phyloP scores from a whole-genome alignment of 768 basidiomycete genomes.

The Leccinum subtestaceum region DNA sequence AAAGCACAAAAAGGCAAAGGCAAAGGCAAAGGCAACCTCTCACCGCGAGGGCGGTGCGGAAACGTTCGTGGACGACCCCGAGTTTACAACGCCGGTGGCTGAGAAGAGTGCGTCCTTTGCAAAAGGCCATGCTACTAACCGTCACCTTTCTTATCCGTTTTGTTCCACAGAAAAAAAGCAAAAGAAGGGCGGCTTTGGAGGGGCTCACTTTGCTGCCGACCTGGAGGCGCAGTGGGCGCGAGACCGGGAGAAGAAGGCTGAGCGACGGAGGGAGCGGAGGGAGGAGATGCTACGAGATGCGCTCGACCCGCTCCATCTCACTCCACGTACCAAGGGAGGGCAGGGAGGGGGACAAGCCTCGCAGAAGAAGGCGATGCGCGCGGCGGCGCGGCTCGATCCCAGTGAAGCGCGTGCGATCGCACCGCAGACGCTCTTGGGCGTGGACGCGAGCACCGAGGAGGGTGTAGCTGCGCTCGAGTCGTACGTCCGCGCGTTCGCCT shows the following conservation, averaged over 20 bases:
- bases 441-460: slow-evolving; percentile 37
- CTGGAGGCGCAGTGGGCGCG: slow-evolving; percentile 72
- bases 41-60: slow-evolving; percentile 13
- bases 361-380: slow-evolving; percentile 53
- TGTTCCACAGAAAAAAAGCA: slow-evolving; percentile 31
- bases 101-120: slow-evolving; percentile 45
- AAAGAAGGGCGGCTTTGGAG: slow-evolving; percentile 10
- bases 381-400: slow-evolving; percentile 50
- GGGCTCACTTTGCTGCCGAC: slow-evolving; percentile 45
- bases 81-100: slow-evolving; percentile 19
- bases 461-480: slow-evolving; percentile 50
- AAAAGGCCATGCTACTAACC: neutral
- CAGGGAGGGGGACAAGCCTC: neutral
- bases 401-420: slow-evolving; percentile 28
- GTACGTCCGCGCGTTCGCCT: slow-evolving; percentile 69
- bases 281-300: slow-evolving; percentile 53
- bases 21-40: neutral
- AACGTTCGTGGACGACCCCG: slow-evolving; percentile 25
- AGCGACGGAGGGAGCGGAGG: slow-evolving; percentile 61
- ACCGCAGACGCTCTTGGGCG: slow-evolving; percentile 55
- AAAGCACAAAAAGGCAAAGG: slow-evolving; percentile 40
- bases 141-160: neutral
- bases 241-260: slow-evolving; percentile 83
- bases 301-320: slow-evolving; percentile 58
- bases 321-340: neutral